Conservation (phyloP, 331 rosid species). For the Malus hybrid region DNA sequence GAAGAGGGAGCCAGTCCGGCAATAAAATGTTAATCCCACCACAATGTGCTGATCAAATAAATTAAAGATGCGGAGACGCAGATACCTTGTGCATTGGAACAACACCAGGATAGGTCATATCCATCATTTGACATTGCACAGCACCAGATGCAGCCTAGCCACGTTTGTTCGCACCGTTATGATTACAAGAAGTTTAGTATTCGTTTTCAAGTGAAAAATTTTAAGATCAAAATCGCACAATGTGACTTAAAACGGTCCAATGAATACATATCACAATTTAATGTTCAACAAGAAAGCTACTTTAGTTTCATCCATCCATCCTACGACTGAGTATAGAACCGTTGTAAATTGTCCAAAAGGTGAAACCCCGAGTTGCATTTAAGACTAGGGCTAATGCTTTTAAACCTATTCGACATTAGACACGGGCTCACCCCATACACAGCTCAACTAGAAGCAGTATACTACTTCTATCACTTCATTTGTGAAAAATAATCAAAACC, state of each 20-base stretch:
- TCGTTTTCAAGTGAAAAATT: not conserved
- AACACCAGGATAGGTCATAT: slow-evolving; percentile 89
- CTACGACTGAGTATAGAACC: not conserved
- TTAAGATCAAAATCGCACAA: not conserved
- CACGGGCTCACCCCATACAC: not conserved
- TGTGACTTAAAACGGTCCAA: not conserved
- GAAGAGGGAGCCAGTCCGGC: not conserved
- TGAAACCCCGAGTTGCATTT: not conserved
- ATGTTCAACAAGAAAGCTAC: not conserved
- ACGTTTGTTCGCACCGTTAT: slow-evolving; percentile 13
- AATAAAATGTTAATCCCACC: not conserved
- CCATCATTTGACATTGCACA: slow-evolving; percentile 98
- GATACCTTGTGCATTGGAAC: slow-evolving; percentile 99
- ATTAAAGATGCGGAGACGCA: slow-evolving; percentile 3
- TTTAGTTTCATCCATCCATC: not conserved
- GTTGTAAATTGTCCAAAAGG: not conserved
- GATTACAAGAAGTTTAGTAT: slow-evolving; percentile 2
- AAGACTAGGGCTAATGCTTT: not conserved
- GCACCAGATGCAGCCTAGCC: slow-evolving; percentile 98
- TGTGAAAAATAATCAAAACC: not conserved
- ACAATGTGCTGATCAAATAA: not conserved
- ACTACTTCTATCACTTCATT: not conserved
- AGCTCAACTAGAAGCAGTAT: not conserved
- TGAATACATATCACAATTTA: not conserved
- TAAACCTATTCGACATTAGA: not conserved